phyloP scores from a whole-genome alignment of 345 rosid genomes.

The Salix caprea region DNA sequence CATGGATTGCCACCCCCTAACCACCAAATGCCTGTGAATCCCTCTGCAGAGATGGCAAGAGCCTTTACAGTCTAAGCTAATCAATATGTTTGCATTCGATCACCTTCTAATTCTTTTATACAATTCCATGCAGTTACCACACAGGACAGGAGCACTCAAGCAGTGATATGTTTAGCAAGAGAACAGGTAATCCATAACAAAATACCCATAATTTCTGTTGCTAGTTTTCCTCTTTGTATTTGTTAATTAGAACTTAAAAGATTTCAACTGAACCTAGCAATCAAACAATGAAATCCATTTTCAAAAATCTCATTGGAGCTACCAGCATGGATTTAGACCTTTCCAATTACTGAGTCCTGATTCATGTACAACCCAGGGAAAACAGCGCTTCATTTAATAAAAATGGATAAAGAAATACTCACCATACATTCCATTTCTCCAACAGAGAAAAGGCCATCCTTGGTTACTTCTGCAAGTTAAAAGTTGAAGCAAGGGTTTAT shows the following conservation, averaged over 20 bases:
- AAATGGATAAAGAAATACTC: slow-evolving; percentile 15
- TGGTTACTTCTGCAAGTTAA: slow-evolving; percentile 70
- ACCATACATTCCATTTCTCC: slow-evolving; percentile 99
- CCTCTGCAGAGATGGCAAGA: neutral
- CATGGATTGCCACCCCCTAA: neutral
- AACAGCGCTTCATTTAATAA: neutral
- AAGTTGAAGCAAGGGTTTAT: slow-evolving; percentile 13
- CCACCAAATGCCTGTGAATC: neutral
- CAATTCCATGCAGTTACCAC: slow-evolving; percentile 1
- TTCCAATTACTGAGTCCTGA: neutral
- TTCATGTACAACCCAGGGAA: neutral
- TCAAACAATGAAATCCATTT: neutral
- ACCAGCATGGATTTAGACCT: neutral
- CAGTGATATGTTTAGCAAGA: neutral
- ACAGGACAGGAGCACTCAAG: neutral
- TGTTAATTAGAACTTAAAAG: neutral
- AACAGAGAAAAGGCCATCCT: slow-evolving; percentile 96
- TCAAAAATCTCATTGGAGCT: neutral
- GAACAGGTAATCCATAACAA: neutral
- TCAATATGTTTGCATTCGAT: neutral
- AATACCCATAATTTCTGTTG: neutral
- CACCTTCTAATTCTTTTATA: neutral
- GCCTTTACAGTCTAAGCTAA: neutral
- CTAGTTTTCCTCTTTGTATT: neutral
- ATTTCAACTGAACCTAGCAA: neutral